Evolutionary conservation across 306 rosid species (phyloP).

Genomic region (Vigna reflexopilosa): DNA sequence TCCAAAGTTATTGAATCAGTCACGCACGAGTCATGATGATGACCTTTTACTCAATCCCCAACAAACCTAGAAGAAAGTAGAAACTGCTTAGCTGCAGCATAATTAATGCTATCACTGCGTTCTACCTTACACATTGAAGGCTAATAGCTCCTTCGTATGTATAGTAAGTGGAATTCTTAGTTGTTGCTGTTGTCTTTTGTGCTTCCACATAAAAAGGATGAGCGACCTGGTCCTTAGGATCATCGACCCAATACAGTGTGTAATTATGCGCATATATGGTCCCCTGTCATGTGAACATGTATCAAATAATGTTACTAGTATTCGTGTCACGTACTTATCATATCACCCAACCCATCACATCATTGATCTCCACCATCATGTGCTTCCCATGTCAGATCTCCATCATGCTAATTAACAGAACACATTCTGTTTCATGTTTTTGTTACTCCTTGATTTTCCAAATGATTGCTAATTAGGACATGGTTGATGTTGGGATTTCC

Average conservation of each 20-base stretch:
- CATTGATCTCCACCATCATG: constrained; percentile 55
- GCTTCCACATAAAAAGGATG: constrained; percentile 44
- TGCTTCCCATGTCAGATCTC: constrained; percentile 58
- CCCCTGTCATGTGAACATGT: constrained; percentile 62
- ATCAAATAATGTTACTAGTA: constrained; percentile 50
- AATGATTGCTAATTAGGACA: constrained; percentile 24
- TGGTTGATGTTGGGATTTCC: constrained; percentile 22
- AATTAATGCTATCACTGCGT: constrained; percentile 31
- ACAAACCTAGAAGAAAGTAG: constrained; percentile 39
- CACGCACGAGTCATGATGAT: constrained; percentile 24
- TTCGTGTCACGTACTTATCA: constrained; percentile 62
- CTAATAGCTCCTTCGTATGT: constrained; percentile 27
- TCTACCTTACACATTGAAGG: constrained; percentile 39
- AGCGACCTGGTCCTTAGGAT: constrained; percentile 44
- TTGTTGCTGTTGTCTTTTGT: constrained; percentile 48
- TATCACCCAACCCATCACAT: constrained; percentile 69
- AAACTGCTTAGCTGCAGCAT: constrained; percentile 31
- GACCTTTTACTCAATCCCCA: constrained; percentile 28
- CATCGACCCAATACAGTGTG: constrained; percentile 40
- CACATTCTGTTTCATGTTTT: constrained; percentile 4
- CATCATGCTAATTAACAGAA: constrained; percentile 44
- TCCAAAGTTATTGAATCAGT: constrained; percentile 32
- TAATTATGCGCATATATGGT: constrained; percentile 58
- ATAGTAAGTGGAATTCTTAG: constrained; percentile 36
- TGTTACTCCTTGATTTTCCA: background rate